A percentile compares a stretch with the other conserved stretches of the same genome.
These are phyloP conservation scores for Haplosporangium sp. DNA, from an alignment of 371 early-diverging fungal genomes.

Conservation along the genomic window DNA sequence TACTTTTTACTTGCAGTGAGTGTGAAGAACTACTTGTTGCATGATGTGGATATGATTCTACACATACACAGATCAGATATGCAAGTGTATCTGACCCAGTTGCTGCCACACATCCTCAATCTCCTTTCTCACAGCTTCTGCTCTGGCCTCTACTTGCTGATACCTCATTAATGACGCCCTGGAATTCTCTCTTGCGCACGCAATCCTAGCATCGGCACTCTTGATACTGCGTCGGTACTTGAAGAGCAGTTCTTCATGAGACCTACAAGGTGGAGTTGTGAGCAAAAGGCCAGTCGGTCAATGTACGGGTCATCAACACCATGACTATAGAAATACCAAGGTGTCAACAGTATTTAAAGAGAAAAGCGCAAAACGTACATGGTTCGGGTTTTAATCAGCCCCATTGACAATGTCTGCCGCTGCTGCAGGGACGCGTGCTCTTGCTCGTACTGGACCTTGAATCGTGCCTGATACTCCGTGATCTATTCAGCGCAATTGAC, in stretches of 20 bases:
- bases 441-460: conserved; percentile 18
- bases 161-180: too few relatives aligned
- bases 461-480: conserved; percentile 8
- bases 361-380: neutral
- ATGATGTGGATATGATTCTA: too few relatives aligned
- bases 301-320: neutral
- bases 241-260: too few relatives aligned
- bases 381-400: conserved; percentile 9
- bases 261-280: too few relatives aligned
- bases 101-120: conserved; percentile 20
- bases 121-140: neutral
- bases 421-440: conserved; percentile 1
- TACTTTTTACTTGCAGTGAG: too few relatives aligned
- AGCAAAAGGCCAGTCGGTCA: too few relatives aligned
- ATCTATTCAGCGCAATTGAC: conserved; percentile 10
- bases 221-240: too few relatives aligned
- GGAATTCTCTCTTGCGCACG: too few relatives aligned
- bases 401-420: conserved; percentile 5
- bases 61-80: neutral
- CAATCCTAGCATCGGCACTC: too few relatives aligned
- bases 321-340: neutral
- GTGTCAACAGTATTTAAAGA: neutral
- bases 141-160: too few relatives aligned
- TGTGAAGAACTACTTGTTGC: too few relatives aligned
- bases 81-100: conserved; percentile 5